Evolutionary conservation across 371 early-diverging fungal genomes (phyloP), one percentile per base, ranked within the genome.

Genomic region (Sporodiniella umbellata): DNA sequence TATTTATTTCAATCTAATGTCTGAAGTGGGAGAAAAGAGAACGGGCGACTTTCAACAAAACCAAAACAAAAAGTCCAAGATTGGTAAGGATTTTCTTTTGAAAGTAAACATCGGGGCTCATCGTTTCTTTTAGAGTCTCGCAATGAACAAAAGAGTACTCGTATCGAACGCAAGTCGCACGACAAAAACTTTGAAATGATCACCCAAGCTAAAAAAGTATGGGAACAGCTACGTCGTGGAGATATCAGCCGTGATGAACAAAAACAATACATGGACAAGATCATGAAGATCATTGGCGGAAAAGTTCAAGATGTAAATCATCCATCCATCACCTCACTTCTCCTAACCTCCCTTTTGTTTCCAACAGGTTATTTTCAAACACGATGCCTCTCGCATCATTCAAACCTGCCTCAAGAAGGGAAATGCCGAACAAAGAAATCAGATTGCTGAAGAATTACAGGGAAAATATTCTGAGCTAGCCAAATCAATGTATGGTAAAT

Each of bases 321-420:
- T 23, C n/a, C 19, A 25, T 18, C 8, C 15, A 42, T 43, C 8
- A 38, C n/a, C 30, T 33, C 31, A 8, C 26, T 8, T 26, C 18
- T 6, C 3, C 21, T 8, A 23, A 18, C 28, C 19, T 12, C 44
- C 38, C 3, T 15, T 56, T 1, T 60, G n/a, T 18, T 33, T 37
- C n/a, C 17, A 24, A 6, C 58, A 88, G 78, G 67, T 95, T 35
- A 87, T 92, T 65, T 94, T 95, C 77, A 94, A 95, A 71, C 96
- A 94, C 79, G 98, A 97, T 62, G 88, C 93, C 57, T 87, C 88
- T n/a, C 87, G 98, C 59, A 85, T 96, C 23, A 81, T 97, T 46
- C 96, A 97, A 66, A 87, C 92, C 17, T 87, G 88, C 58, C 66
- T 97, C 17, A 96, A 97, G 70, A 79, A 91, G 68, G 98, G 95